Base-by-base conservation (phyloP, 208 protist species). In the Herpetomonas samuelpessoai region DNA sequence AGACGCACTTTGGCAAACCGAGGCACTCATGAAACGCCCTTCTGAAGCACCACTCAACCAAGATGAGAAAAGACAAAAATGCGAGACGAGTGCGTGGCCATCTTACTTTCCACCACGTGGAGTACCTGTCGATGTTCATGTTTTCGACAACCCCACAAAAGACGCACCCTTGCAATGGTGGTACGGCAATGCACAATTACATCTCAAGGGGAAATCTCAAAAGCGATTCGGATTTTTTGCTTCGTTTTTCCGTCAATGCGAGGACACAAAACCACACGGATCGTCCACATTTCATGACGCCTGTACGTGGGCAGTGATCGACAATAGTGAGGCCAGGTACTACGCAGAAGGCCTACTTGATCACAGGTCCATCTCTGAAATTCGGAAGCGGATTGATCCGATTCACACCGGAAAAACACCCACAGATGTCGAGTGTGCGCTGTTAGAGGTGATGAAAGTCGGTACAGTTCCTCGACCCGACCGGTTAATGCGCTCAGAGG, bases 251-350 rank as follows among this genome's bases (percentile, higher is more conserved):
- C 56, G 65, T 4, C 76, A 64, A 31, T 65, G 61, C 4, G 67
- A 77, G 30, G 67, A 78, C 26, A 51, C 48, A n/a, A 24, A 35
- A 39, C 56, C 59, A 19, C 55, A 31, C 18, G 27, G 38, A 1
- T 31, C 39, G 19, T 71, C 70, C 1, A 47, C 41, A 12, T 64
- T 64, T 45, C 62, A 67, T 31, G 61, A 84, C 55, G 73, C 76
- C 27, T 88, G 81, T 54, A 71, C 67, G 22, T 84, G 76, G 76
- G 74, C 70, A n/a, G 57, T 88, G n/a, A 68, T 79, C 12, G 77
- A 88, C 67, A 41, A 74, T 27, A 10, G 41, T 26, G 50, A 65
- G 16, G 14, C 69, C 2, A 81, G 73, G 25, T 88, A 80, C 51
- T 82, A 82, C 50, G 58, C 77, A 21, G 81, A 88, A n/a, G 72